Evolutionary conservation across 2,329 filamentous ascomycete genomes (phyloP), one percentile per base, ranked within the genome.

Genomic region (Pyrenochaeta sp.): DNA sequence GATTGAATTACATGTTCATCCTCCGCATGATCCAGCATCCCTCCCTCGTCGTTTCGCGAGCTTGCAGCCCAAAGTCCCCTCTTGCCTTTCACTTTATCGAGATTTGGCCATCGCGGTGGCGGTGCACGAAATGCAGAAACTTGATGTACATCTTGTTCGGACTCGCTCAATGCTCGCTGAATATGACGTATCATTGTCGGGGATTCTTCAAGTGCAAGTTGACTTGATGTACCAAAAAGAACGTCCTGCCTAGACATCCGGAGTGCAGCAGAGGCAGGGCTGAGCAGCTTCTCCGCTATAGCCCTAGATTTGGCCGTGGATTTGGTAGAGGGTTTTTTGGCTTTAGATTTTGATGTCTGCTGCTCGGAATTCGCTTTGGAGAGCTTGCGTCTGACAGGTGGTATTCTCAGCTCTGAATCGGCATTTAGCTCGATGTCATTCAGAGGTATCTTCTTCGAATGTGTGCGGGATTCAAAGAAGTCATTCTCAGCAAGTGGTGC

Each of bases 161-260:
- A 72, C 28, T 70, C 60, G 8, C 51, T 55, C 8, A 72, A 51
- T 1, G 69, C 70, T 20, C 57, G 45, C 21, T 72, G 70, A 2
- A 72, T 54, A 14, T 72, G 49, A 13, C 69, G 63, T 10, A 73
- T 52, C 18, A 62, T 61, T 2, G 58, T 59, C 2, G 71, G 71
- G 3, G 71, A 72, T 31, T 71, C 68, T 20, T 72, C 68, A 1
- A 64, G 55, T 11, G 61, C 68, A 18, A 74, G 56, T 43, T 74
- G 71, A 46, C 71, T 73, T 2, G 70, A 72, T 10, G 71, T 74
- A 11, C 71, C 71, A 36, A 74, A 74, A 1, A 73, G 51, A 7
- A 74, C 38, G 17, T 72, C 64, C 44, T 74, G 71, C 21, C 51
- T 52, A 28, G 59, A 51, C 30, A 71, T 14, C 22, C 58, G 51